Conservation (phyloP, 164 flowering plant genomes). For the Buxus sempervirens region DNA sequence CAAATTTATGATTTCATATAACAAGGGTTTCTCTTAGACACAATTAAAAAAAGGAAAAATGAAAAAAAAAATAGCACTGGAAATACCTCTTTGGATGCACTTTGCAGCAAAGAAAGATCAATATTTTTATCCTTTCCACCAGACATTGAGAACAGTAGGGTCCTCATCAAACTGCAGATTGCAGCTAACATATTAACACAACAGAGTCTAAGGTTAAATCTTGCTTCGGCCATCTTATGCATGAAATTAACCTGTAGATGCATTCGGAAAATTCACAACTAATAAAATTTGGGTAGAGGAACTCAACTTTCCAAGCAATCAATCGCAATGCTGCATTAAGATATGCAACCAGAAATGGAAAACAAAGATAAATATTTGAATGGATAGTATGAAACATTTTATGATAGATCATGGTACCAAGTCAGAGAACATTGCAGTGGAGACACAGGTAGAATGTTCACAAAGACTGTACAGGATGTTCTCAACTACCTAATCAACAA, state of each 20-base stretch:
- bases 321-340: background rate
- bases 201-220: conserved; percentile 36
- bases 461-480: conserved; percentile 50
- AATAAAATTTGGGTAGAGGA: background rate
- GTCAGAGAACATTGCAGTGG: conserved; percentile 38
- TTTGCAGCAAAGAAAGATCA: conserved; percentile 19
- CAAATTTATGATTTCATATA: background rate
- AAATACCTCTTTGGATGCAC: conserved; percentile 48
- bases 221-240: conserved; percentile 30
- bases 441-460: conserved; percentile 48
- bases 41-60: background rate
- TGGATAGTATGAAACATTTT: background rate
- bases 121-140: conserved; percentile 23
- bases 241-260: conserved; percentile 50
- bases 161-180: conserved; percentile 35
- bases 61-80: no score
- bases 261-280: background rate
- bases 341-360: background rate
- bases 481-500: conserved; percentile 44
- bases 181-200: conserved; percentile 41
- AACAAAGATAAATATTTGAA: background rate
- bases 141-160: conserved; percentile 24
- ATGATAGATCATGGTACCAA: conserved; percentile 45
- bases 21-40: background rate
- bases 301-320: background rate